Percentiles rank a stretch among this genome's conserved stretches.
phyloP scores from a whole-genome alignment of 2,329 filamentous ascomycete genomes.

The Penicillium sp. region DNA sequence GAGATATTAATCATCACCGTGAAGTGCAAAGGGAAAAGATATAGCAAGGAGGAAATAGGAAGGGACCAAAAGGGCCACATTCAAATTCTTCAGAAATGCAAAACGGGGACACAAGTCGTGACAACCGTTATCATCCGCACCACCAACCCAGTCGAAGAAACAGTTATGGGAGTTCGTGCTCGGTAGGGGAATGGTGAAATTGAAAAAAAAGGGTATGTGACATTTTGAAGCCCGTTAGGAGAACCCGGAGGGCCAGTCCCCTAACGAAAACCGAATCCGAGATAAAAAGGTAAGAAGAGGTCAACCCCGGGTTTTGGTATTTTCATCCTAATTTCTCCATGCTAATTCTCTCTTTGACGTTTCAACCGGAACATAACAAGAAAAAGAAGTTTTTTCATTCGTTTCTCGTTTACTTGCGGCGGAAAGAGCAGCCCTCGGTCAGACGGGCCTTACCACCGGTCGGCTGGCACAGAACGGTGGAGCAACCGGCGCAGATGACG shows the following conservation, averaged over 20 bases:
- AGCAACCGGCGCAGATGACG: constrained; percentile 99
- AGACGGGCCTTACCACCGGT: constrained; percentile 98
- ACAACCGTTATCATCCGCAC: constrained; percentile 21
- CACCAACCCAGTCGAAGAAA: constrained; percentile 9
- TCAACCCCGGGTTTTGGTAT: constrained; percentile 25
- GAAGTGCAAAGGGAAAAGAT: constrained; percentile 25
- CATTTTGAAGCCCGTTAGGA: constrained; percentile 27
- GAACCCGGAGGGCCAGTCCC: constrained; percentile 6
- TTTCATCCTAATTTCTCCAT: constrained; percentile 33
- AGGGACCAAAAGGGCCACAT: constrained; percentile 35
- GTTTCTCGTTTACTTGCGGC: constrained; percentile 80
- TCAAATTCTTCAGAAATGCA: constrained; percentile 31
- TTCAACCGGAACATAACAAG: constrained; percentile 29
- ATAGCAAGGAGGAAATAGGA: constrained; percentile 21
- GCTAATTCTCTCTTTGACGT: constrained; percentile 29
- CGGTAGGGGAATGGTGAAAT: constrained; percentile 13
- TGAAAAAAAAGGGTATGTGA: constrained; percentile 28
- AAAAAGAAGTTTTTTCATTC: constrained; percentile 29
- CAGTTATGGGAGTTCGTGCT: constrained; percentile 4
- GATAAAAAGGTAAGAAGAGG: constrained; percentile 19
- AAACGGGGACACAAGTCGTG: constrained; percentile 11
- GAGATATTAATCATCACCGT: constrained; percentile 20
- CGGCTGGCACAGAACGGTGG: constrained; percentile 98
- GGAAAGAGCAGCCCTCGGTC: constrained; percentile 99
- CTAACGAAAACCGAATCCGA: constrained; percentile 19